phyloP scores from a whole-genome alignment of 176 grass and related monocot species.

The Hyparrhenia diplandra region DNA sequence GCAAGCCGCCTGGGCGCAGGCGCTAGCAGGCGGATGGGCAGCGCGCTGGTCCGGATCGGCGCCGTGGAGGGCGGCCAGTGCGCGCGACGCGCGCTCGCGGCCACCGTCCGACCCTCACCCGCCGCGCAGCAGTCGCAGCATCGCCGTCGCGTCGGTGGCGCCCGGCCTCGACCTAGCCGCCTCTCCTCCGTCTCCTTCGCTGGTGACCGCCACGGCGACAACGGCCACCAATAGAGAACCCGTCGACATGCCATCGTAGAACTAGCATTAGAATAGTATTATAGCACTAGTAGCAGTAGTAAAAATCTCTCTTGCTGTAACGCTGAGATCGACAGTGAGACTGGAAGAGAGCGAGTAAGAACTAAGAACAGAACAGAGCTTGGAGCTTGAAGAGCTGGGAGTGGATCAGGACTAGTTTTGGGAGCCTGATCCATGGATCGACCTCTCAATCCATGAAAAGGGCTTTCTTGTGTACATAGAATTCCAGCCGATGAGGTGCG shows the following conservation, averaged over 20 bases:
- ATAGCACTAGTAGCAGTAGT: background rate
- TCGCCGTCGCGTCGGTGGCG: slow-evolving; percentile 29
- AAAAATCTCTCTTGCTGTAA: background rate
- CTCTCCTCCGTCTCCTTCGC: slow-evolving; percentile 57
- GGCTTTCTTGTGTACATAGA: background rate
- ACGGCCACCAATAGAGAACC: background rate
- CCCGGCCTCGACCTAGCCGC: slow-evolving; percentile 30
- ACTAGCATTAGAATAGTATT: background rate
- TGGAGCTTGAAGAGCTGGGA: background rate
- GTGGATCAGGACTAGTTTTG: background rate
- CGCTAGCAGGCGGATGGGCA: slow-evolving; percentile 25
- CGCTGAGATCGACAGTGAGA: background rate
- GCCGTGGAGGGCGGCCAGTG: slow-evolving; percentile 44
- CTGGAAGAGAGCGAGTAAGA: no score
- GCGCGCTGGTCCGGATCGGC: slow-evolving; percentile 40
- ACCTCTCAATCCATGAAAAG: background rate
- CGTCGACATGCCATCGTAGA: slow-evolving; percentile 14
- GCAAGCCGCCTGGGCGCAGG: slow-evolving; percentile 22
- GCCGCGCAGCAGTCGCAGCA: slow-evolving; percentile 39
- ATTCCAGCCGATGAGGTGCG: background rate
- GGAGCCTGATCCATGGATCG: background rate
- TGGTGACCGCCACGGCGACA: slow-evolving; percentile 31
- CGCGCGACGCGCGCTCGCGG: slow-evolving; percentile 46
- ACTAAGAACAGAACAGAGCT: background rate
- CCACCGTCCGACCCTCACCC: background rate